Conservation (phyloP, 2,329 filamentous ascomycete genomes). For the Pseudopyrenochaeta lycopersici region DNA sequence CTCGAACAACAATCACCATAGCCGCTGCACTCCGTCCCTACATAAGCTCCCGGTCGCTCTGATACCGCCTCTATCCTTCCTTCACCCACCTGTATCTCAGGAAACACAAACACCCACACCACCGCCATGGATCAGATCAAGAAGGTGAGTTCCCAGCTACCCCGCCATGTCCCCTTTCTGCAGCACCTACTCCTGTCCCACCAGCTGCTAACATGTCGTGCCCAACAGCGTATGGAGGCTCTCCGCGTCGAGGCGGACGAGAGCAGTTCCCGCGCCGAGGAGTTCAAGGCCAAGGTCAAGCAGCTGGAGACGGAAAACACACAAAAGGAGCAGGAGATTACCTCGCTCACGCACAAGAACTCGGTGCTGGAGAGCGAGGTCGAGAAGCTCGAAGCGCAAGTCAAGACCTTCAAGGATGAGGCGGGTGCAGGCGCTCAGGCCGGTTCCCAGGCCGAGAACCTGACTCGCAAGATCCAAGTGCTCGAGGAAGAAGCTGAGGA, state of each 20-base stretch:
- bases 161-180: slow-evolving; percentile 43
- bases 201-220: slow-evolving; percentile 29
- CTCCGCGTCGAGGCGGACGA: slow-evolving; percentile 95
- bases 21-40: slow-evolving; percentile 12
- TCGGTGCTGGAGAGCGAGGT: slow-evolving; percentile 87
- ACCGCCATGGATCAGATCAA: slow-evolving; percentile 83
- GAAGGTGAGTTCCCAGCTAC: slow-evolving; percentile 71
- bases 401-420: slow-evolving; percentile 88
- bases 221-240: slow-evolving; percentile 84
- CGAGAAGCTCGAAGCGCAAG: slow-evolving; percentile 85
- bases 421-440: slow-evolving; percentile 84
- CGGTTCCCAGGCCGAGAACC: slow-evolving; percentile 88
- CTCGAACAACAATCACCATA: slow-evolving; percentile 34
- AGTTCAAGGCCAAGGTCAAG: slow-evolving; percentile 89
- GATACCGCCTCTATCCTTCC: slow-evolving; percentile 8
- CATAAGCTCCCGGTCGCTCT: slow-evolving; percentile 10
- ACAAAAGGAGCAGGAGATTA: slow-evolving; percentile 97
- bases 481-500: slow-evolving; percentile 98
- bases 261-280: slow-evolving; percentile 80
- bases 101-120: slow-evolving; percentile 16
- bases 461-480: slow-evolving; percentile 91
- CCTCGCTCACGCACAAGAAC: slow-evolving; percentile 95
- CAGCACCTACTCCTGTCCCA: slow-evolving; percentile 13
- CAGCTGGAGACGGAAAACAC: slow-evolving; percentile 92
- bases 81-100: slow-evolving; percentile 5